Base-by-base conservation (phyloP, 75 land plant genomes). In the Larix kaempferi region DNA sequence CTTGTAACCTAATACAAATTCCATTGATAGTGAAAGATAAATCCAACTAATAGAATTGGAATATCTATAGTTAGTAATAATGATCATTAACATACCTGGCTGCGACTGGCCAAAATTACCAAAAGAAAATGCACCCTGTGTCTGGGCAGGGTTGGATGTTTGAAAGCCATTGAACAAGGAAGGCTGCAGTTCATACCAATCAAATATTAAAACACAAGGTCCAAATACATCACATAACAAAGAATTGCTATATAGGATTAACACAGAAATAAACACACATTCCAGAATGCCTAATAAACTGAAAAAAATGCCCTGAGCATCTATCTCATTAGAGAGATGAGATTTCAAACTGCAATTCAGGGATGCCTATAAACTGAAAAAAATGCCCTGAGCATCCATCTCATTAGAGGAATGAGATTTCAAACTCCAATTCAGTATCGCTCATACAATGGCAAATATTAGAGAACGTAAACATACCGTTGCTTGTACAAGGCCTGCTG, bases 91-190 rank as follows among this genome's bases (percentile, higher is more conserved):
- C 35, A 63, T 73, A 84, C 86, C 86, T 78, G 82, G 80, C 76
- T 88, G 94, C 16, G 85, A 19, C 81, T 82, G 86, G 15, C 86
- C 85, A 66, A 88, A 84, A 75, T 74, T 84, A 4, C 83, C 73
- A 79, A 90, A 88, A 52, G 84, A 59, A 84, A 88, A 86, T 6
- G 78, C 76, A 58, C 83, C 77, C 21, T 52, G 57, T 49, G 82
- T 59, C 76, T 84, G 92, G 26, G 71, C 65, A 17, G 82, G 80
- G 65, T 86, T 74, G 72, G 83, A n/a, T 35, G 81, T n/a, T 56
- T 83, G 90, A 74, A 88, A 88, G 3, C 81, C 77, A 56, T 88
- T 79, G 26, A 87, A 86, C 10, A 80, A 25, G 14, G 92, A 83
- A 10, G 92, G 78, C 90, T 89, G 83, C 74, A 78, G 14, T 79